Evolutionary conservation across 306 rosid species (phyloP).

Genomic region (Cicer cuneatum): DNA sequence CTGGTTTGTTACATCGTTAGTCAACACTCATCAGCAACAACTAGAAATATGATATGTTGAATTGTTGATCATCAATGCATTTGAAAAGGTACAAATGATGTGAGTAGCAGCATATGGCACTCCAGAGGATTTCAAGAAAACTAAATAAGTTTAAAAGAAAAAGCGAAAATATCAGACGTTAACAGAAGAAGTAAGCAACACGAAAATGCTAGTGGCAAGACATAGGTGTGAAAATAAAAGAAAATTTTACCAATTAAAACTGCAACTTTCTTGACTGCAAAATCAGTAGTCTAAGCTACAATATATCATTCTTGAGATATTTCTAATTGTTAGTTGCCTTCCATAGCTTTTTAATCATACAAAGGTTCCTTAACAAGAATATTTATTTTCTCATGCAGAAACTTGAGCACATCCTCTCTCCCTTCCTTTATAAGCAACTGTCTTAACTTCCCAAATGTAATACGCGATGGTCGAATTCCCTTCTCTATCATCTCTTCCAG

Average conservation of each 20-base stretch:
- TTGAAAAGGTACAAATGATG: not conserved
- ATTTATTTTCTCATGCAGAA: constrained; percentile 82
- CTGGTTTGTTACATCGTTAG: not conserved
- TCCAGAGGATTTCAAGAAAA: not conserved
- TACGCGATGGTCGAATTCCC: constrained; percentile 73
- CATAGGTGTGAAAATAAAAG: not conserved
- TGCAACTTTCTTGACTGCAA: constrained; percentile 22
- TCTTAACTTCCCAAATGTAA: constrained; percentile 78
- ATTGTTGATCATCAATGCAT: not conserved
- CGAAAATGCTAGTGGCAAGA: constrained; percentile 11
- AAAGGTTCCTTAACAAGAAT: constrained; percentile 87
- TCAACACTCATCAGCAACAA: too few relatives aligned
- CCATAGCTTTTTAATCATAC: constrained; percentile 55
- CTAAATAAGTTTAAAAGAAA: not conserved
- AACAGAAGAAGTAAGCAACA: constrained; percentile 2
- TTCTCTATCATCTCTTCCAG: constrained; percentile 94
- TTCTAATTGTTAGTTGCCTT: constrained; percentile 30
- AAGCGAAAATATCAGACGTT: not conserved
- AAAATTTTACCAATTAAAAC: constrained; percentile 43
- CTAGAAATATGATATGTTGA: not conserved
- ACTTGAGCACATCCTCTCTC: constrained; percentile 76
- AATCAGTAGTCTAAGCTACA: constrained; percentile 20
- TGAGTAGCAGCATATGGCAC: not conserved
- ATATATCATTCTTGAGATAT: constrained; percentile 5
- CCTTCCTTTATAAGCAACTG: constrained; percentile 82